These are phyloP conservation scores for Hanseniaspora lindneri DNA, from an alignment of 805 yeast species.

Conservation along the genomic window DNA sequence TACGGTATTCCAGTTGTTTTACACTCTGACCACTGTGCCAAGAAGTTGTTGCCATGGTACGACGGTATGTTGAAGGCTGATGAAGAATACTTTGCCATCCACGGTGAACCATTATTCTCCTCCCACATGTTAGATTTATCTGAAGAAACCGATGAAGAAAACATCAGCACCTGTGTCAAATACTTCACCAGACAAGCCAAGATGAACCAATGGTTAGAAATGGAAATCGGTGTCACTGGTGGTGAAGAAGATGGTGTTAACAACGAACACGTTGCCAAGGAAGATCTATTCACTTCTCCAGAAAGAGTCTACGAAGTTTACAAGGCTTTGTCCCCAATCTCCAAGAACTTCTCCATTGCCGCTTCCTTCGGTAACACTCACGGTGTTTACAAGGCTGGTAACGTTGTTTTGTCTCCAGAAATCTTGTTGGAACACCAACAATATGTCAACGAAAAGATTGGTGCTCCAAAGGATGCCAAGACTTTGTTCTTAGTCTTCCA, in stretches of 20 bases:
- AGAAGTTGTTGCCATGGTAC: conserved; percentile 94
- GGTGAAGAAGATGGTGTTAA: conserved; percentile 99
- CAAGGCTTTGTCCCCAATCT: conserved; percentile 78
- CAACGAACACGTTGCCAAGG: conserved; percentile 85
- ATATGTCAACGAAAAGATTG: conserved; percentile 62
- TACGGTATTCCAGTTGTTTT: conserved; percentile 94
- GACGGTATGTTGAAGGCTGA: conserved; percentile 97
- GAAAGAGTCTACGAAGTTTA: conserved; percentile 87
- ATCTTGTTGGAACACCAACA: conserved; percentile 92
- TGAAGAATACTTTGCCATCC: conserved; percentile 73
- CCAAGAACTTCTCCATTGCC: conserved; percentile 97
- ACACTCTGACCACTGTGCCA: conserved; percentile 98
- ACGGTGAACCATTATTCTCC: conserved; percentile 94
- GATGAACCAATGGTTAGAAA: conserved; percentile 95
- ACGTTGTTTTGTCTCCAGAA: conserved; percentile 83
- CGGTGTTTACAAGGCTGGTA: conserved; percentile 99
- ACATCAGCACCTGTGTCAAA: conserved; percentile 85
- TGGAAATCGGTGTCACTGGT: conserved; percentile 99
- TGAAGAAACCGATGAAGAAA: conserved; percentile 92
- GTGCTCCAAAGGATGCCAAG: conserved; percentile 36
- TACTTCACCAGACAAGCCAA: conserved; percentile 90
- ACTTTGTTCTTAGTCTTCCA: conserved; percentile 98
- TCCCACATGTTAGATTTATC: conserved; percentile 98
- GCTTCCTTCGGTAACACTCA: conserved; percentile 99
- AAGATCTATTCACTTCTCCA: conserved; percentile 82